These are phyloP conservation scores for Leishmania aethiopica DNA, from an alignment of 208 protist species.

Conservation along the genomic window DNA sequence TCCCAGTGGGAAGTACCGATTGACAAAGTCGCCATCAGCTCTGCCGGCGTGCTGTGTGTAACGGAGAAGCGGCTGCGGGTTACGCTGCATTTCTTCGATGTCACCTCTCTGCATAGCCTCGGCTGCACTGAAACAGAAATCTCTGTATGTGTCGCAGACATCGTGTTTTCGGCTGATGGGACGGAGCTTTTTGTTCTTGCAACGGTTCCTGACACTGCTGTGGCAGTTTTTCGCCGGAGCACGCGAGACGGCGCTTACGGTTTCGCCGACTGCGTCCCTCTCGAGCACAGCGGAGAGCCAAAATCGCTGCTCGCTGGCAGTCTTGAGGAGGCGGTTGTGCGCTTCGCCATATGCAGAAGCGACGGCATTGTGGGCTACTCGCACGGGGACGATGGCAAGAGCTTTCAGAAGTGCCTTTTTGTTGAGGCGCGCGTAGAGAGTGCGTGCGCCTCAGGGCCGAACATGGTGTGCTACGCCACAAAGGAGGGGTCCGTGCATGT, in stretches of 20 bases:
- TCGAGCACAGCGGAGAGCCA: conserved; percentile 8
- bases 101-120: conserved; percentile 35
- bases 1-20: conserved; percentile 51
- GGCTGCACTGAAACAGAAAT: conserved; percentile 53
- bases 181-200: conserved; percentile 59
- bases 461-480: conserved; percentile 13
- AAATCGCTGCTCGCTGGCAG: neutral
- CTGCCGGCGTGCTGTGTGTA: conserved; percentile 46
- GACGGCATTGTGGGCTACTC: conserved; percentile 21
- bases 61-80: conserved; percentile 60
- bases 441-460: neutral
- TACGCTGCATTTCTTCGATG: conserved; percentile 62
- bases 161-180: conserved; percentile 59
- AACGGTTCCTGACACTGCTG: conserved; percentile 34
- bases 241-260: conserved; percentile 16
- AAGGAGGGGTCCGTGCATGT: conserved; percentile 6
- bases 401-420: conserved; percentile 11
- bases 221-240: conserved; percentile 40
- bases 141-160: conserved; percentile 40
- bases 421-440: neutral
- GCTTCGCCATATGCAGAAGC: neutral
- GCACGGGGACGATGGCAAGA: neutral
- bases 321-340: neutral
- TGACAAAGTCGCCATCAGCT: conserved; percentile 44
- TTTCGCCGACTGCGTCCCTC: conserved; percentile 10